Conservation (phyloP, 2,329 filamentous ascomycete species). For the Xylaria sp. region DNA sequence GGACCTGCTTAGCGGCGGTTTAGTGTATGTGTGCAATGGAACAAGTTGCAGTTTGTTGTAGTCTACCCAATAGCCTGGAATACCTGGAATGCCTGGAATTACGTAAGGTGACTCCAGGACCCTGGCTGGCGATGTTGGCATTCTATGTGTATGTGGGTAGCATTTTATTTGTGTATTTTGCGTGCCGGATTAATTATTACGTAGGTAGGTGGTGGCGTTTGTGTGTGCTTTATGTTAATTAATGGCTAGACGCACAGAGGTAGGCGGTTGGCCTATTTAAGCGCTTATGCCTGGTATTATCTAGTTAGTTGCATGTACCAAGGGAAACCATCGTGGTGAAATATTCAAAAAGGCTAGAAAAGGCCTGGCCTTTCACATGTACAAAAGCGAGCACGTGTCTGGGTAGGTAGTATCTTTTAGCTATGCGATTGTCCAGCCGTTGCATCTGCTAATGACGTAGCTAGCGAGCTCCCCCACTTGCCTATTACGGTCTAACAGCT, state of each 20-base stretch:
- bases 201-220: background rate
- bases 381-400: constrained; percentile 19
- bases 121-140: background rate
- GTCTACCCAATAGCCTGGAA: too few relatives aligned
- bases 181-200: too few relatives aligned
- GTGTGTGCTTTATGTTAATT: constrained; percentile 1
- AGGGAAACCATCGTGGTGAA: too few relatives aligned
- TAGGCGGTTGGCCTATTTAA: too few relatives aligned
- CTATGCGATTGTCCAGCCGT: background rate
- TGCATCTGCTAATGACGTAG: constrained; percentile 21
- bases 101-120: background rate
- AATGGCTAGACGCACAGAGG: too few relatives aligned
- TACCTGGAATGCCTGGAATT: too few relatives aligned
- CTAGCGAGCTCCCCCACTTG: background rate
- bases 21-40: too few relatives aligned
- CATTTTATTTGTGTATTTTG: background rate
- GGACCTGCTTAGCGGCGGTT: background rate
- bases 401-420: background rate
- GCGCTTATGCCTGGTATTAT: background rate
- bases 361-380: constrained; percentile 23
- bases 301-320: too few relatives aligned
- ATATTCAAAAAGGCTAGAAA: too few relatives aligned
- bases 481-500: too few relatives aligned
- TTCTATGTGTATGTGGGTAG: too few relatives aligned
- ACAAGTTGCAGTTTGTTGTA: too few relatives aligned